Percentiles rank a stretch among this genome's conserved stretches.
These are phyloP conservation scores for Ophiosphaerella narmari DNA, from an alignment of 2,329 filamentous ascomycete genomes.

Conservation along the genomic window DNA sequence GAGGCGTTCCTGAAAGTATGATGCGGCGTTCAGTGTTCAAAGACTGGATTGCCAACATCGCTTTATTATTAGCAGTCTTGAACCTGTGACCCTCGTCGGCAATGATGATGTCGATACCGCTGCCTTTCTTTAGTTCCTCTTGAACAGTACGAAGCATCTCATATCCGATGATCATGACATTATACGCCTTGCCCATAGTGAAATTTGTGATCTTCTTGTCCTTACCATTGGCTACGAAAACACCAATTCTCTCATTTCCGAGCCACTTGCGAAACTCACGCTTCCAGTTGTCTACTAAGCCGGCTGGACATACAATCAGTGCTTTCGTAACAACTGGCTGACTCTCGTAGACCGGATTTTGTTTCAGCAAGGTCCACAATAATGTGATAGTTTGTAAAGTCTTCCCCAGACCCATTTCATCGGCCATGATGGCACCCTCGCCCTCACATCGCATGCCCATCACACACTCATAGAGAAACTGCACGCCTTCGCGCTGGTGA, in stretches of 20 bases:
- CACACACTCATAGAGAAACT: constrained; percentile 75
- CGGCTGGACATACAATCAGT: constrained; percentile 73
- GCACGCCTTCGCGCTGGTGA: constrained; percentile 71
- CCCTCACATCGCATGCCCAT: constrained; percentile 73
- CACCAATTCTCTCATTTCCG: constrained; percentile 70
- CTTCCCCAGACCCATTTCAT: constrained; percentile 78
- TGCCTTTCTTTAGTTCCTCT: constrained; percentile 66
- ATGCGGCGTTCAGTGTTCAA: constrained; percentile 65
- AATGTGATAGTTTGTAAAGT: constrained; percentile 74
- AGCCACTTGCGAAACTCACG: constrained; percentile 77
- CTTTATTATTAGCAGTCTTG: constrained; percentile 72
- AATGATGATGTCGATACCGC: constrained; percentile 70
- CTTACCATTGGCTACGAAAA: constrained; percentile 65
- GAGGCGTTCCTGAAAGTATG: constrained; percentile 69
- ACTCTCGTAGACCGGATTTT: constrained; percentile 67
- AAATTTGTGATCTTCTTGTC: constrained; percentile 69
- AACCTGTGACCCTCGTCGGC: constrained; percentile 72
- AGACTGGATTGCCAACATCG: constrained; percentile 67
- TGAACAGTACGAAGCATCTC: constrained; percentile 70
- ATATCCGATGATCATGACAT: constrained; percentile 74
- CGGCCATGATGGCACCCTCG: constrained; percentile 71
- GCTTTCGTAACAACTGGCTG: constrained; percentile 70
- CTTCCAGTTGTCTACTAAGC: constrained; percentile 73
- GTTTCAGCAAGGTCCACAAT: constrained; percentile 73
- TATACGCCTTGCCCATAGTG: constrained; percentile 69